phyloP scores from a whole-genome alignment of 805 yeast genomes.

The Ogataea trehaloabstinens region DNA sequence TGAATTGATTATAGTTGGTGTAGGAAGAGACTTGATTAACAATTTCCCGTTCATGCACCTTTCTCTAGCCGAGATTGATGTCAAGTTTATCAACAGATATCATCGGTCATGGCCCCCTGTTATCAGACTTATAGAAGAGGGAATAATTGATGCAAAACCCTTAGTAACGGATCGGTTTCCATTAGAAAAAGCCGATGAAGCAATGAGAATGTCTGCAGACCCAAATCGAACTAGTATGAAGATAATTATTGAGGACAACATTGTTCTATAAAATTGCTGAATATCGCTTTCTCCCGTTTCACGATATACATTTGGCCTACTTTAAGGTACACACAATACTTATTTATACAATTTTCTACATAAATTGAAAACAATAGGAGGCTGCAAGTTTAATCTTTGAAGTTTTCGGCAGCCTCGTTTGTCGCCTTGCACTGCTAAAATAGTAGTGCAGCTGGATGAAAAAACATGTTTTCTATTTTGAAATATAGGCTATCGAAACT shows the following conservation, averaged over 20 bases:
- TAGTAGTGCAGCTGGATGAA: too few relatives aligned
- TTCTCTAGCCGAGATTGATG: conserved; percentile 49
- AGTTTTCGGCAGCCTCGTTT: too few relatives aligned
- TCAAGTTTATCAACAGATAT: conserved; percentile 52
- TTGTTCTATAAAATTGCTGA: too few relatives aligned
- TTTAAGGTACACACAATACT: too few relatives aligned
- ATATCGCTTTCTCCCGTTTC: too few relatives aligned
- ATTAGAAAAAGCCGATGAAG: conserved; percentile 45
- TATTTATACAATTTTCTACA: too few relatives aligned
- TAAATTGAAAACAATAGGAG: too few relatives aligned
- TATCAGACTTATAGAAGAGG: conserved; percentile 44
- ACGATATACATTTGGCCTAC: too few relatives aligned
- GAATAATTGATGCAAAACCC: conserved; percentile 41
- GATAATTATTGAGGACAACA: conserved; percentile 43
- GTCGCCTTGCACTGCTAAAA: too few relatives aligned
- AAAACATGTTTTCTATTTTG: too few relatives aligned
- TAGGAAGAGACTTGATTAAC: conserved; percentile 44
- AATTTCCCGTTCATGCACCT: conserved; percentile 54
- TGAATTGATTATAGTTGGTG: conserved; percentile 46
- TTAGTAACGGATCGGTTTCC: conserved; percentile 48
- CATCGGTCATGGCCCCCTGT: conserved; percentile 59
- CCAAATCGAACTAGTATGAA: conserved; percentile 46
- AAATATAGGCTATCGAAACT: too few relatives aligned
- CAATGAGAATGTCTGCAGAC: conserved; percentile 38
- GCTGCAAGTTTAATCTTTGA: too few relatives aligned